Base-by-base conservation (phyloP, 2,329 filamentous ascomycete species). In the Stachybotrys chartarum region DNA sequence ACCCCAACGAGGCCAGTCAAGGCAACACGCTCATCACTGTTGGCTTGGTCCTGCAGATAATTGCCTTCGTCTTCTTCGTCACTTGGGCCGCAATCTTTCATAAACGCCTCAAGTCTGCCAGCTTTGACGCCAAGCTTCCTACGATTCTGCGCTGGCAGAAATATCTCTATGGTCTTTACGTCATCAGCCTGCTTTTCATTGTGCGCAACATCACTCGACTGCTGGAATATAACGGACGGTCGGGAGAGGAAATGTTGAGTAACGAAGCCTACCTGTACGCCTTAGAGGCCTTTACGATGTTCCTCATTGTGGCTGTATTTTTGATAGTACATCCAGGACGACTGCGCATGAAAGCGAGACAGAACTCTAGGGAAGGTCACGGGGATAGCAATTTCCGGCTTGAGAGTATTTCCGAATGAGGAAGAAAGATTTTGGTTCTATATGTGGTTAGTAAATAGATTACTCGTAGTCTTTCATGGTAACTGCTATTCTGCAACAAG, bases 31-130 rank as follows among this genome's bases (percentile, higher is more conserved):
- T 61, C 12, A 65, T 67, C 51, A 54, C 63, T 12, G 58, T 35
- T 3, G 79, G 80, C 3, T 64, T 83, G 2, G 64, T 75, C 11
- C 61, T 81, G 6, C 80, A 83, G 59, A 71, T 83, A 4, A 35
- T 75, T 7, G 74, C 78, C 53, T 82, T 82, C 55, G 66, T 67
- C 10, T 69, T 80, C 46, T 82, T 83, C 57, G 63, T 79, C 18
- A 52, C 73, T 2, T 69, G 74, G 0, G 69, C 73, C 0, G 59
- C 68, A 1, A 58, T 75, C 0, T 79, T 80, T 61, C 75, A 82
- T 54, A 56, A 52, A 1, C 69, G 76, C 0, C 66, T 79, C 7
- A n/a, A 55, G 47, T 30, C 46, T 56, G 14, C 46, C 53, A 24
- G 6, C 42, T 1, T 39, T 39, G 35, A 39, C 35, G 35, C 47